phyloP scores from a whole-genome alignment of 192 early-diverging fungal genomes.

The Polychytrium aggregatum region DNA sequence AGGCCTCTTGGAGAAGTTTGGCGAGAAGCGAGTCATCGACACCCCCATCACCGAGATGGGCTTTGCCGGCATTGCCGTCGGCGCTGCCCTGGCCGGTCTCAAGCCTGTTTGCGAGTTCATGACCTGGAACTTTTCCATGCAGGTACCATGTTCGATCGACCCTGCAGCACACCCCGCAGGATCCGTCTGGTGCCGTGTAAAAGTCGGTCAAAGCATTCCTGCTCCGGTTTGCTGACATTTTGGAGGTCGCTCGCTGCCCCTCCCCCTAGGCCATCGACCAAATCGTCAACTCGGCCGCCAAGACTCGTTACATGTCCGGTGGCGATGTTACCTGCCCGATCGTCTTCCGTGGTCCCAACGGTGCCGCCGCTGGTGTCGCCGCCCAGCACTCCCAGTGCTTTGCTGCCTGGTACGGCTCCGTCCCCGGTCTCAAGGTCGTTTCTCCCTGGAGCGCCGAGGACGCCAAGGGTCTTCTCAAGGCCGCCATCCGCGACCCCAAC shows the following conservation, averaged over 20 bases:
- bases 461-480: constrained; percentile 95
- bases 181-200: too few relatives aligned
- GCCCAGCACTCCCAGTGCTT: constrained; percentile 99
- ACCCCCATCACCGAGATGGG: constrained; percentile 99
- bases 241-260: too few relatives aligned
- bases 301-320: constrained; percentile 96
- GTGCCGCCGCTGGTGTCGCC: constrained; percentile 90
- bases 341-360: constrained; percentile 98
- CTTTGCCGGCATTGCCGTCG: constrained; percentile 90
- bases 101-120: constrained; percentile 99
- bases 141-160: constrained; percentile 58
- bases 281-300: constrained; percentile 97
- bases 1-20: constrained; percentile 94
- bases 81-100: constrained; percentile 83
- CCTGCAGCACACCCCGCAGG: too few relatives aligned
- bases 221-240: too few relatives aligned
- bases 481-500: constrained; percentile 95
- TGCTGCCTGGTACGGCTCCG: constrained; percentile 95
- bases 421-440: constrained; percentile 93
- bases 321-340: constrained; percentile 79
- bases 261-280: constrained; percentile 81
- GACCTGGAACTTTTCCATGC: constrained; percentile 99
- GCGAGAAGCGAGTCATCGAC: constrained; percentile 92
- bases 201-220: too few relatives aligned
- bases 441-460: constrained; percentile 94